phyloP scores from a whole-genome alignment of 2,329 filamentous ascomycete genomes.

The Cordyceps fumosorosea region DNA sequence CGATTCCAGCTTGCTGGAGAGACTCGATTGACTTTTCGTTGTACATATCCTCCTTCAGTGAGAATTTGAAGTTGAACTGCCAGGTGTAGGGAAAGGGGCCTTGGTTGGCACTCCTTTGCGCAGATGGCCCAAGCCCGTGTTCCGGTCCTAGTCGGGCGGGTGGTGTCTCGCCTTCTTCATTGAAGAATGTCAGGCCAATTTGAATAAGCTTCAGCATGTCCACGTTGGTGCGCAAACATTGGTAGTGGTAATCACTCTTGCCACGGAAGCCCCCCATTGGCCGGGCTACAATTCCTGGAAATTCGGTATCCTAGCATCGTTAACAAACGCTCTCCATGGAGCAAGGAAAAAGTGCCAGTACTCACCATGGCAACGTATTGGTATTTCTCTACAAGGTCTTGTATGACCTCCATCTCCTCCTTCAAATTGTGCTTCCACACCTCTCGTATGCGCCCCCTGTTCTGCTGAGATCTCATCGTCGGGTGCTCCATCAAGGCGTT shows the following conservation, averaged over 20 bases:
- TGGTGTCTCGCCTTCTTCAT: conserved; percentile 79
- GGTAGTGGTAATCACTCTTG: conserved; percentile 97
- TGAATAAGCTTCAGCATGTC: conserved; percentile 97
- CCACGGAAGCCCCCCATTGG: conserved; percentile 92
- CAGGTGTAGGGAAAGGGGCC: conserved; percentile 76
- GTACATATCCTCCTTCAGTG: conserved; percentile 93
- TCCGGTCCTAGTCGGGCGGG: conserved; percentile 57
- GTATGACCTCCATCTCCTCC: conserved; percentile 80
- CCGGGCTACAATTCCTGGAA: conserved; percentile 92
- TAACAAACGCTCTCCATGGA: conserved; percentile 2
- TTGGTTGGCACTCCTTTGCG: conserved; percentile 34
- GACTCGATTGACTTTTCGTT: conserved; percentile 92
- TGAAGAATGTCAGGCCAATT: conserved; percentile 90
- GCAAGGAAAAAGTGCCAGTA: background rate
- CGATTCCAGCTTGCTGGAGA: conserved; percentile 83
- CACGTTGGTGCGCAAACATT: conserved; percentile 93
- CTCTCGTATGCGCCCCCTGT: conserved; percentile 83
- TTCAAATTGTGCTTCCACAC: conserved; percentile 91
- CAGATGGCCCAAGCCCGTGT: conserved; percentile 28
- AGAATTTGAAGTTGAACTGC: conserved; percentile 99
- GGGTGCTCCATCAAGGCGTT: conserved; percentile 36
- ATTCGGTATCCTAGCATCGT: conserved; percentile 78
- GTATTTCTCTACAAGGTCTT: conserved; percentile 81
- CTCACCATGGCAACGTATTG: conserved; percentile 93
- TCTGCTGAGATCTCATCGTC: conserved; percentile 43